Percentiles rank a stretch among this genome's conserved stretches.
Conservation (phyloP, 768 basidiomycete species). For the Boletus pseudo-olivaceus region DNA sequence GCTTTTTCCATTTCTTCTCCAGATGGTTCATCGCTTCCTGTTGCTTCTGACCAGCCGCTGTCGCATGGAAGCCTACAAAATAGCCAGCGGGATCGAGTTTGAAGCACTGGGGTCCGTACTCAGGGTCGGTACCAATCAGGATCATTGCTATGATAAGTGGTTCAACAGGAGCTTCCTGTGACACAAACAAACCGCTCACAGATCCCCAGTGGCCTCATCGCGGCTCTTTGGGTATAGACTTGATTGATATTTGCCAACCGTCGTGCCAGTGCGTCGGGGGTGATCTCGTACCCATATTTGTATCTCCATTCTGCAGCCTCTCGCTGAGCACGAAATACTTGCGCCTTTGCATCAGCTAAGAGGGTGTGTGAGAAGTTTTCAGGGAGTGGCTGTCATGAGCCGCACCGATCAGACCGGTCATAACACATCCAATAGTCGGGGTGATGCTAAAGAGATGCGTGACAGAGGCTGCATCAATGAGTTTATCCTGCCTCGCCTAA, state of each 20-base stretch:
- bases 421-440: slow-evolving; percentile 93
- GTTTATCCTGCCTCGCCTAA: slow-evolving; percentile 72
- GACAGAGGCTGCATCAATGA: slow-evolving; percentile 89
- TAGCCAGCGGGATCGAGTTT: slow-evolving; percentile 99
- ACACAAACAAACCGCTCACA: slow-evolving; percentile 48
- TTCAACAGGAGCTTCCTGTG: neutral
- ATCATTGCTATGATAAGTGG: slow-evolving; percentile 72
- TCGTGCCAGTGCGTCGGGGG: slow-evolving; percentile 92
- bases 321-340: slow-evolving; percentile 78
- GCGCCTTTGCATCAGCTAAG: slow-evolving; percentile 87
- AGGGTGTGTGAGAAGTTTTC: neutral
- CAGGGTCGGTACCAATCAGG: slow-evolving; percentile 87
- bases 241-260: slow-evolving; percentile 97
- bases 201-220: slow-evolving; percentile 94
- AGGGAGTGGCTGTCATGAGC: neutral
- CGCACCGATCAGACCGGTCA: slow-evolving; percentile 95
- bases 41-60: slow-evolving; percentile 94
- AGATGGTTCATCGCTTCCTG: slow-evolving; percentile 98
- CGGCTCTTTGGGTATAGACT: slow-evolving; percentile 96
- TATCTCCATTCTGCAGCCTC: slow-evolving; percentile 94
- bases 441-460: slow-evolving; percentile 97
- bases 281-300: slow-evolving; percentile 98
- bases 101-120: slow-evolving; percentile 94
- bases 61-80: slow-evolving; percentile 97
- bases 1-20: slow-evolving; percentile 98